A percentile compares a stretch with the other conserved stretches of the same genome.
phyloP scores from a whole-genome alignment of 1,284 basidiomycete species.

The Lignosus rhinocerotis region DNA sequence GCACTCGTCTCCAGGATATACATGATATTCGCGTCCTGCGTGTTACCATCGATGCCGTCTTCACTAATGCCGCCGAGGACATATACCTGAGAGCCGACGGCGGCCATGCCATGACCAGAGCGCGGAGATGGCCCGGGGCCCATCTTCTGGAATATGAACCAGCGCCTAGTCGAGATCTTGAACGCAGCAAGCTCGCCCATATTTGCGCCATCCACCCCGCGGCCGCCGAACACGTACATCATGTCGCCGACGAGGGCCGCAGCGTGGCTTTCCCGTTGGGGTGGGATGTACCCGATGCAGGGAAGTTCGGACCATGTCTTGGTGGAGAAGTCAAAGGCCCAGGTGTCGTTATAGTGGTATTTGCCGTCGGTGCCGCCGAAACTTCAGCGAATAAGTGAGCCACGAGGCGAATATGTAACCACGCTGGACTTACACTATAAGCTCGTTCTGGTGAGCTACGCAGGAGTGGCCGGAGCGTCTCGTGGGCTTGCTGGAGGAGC shows the following conservation, averaged over 20 bases:
- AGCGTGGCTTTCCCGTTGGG: conserved; percentile 92
- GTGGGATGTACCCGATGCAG: conserved; percentile 96
- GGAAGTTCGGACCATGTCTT: conserved; percentile 86
- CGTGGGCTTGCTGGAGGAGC: conserved; percentile 5
- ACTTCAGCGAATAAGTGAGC: conserved; percentile 38
- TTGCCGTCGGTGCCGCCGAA: conserved; percentile 96
- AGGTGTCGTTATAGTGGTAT: conserved; percentile 98
- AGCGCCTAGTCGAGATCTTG: conserved; percentile 86
- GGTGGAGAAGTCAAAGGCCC: conserved; percentile 86
- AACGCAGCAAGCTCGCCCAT: conserved; percentile 92
- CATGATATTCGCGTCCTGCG: conserved; percentile 72
- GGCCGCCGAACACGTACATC: conserved; percentile 89
- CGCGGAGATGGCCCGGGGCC: conserved; percentile 66
- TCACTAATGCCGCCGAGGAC: conserved; percentile 67
- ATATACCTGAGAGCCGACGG: conserved; percentile 63
- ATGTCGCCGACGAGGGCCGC: conserved; percentile 81
- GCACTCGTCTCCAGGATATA: conserved; percentile 86
- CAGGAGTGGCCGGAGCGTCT: conserved; percentile 38
- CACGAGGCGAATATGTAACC: not conserved
- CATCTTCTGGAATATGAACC: conserved; percentile 84
- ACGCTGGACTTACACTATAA: conserved; percentile 62
- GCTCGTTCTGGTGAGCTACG: conserved; percentile 78
- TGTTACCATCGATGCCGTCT: conserved; percentile 35
- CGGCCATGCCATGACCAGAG: conserved; percentile 71
- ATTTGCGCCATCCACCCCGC: conserved; percentile 95